These are phyloP conservation scores for Fusarium mundagurra DNA, from an alignment of 2,329 filamentous ascomycete species.

Conservation along the genomic window DNA sequence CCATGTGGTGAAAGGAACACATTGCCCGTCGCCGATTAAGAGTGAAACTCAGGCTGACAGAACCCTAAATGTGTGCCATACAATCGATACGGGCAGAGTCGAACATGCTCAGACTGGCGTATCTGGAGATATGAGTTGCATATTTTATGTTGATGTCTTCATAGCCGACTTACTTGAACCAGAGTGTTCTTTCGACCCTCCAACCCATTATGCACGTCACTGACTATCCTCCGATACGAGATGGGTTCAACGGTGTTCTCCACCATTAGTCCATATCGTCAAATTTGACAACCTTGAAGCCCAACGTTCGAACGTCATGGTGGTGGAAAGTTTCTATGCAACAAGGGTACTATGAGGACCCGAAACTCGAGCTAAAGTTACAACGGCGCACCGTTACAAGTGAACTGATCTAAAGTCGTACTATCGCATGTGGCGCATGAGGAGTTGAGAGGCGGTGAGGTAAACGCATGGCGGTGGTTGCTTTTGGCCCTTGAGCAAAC, in stretches of 20 bases:
- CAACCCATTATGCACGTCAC: conserved; percentile 20
- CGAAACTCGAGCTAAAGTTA: conserved; percentile 18
- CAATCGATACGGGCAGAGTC: not conserved
- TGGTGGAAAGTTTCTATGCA: conserved; percentile 21
- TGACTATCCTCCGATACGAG: conserved; percentile 4
- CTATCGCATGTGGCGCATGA: conserved; percentile 29
- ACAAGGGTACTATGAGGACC: conserved; percentile 13
- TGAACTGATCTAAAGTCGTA: conserved; percentile 17
- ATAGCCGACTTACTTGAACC: not conserved
- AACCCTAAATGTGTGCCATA: not conserved
- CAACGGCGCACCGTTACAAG: conserved; percentile 27
- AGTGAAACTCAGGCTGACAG: not conserved
- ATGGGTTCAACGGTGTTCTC: conserved; percentile 17
- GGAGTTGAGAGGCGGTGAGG: conserved; percentile 12
- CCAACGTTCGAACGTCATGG: conserved; percentile 17
- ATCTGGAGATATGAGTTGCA: not conserved
- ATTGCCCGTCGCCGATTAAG: not conserved
- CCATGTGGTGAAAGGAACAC: not conserved
- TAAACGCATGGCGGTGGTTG: not conserved
- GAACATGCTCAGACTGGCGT: not conserved
- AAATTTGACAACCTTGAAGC: conserved; percentile 15
- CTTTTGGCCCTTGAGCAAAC: not conserved
- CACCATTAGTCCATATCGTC: conserved; percentile 5
- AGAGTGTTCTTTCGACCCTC: not conserved
- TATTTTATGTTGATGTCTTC: not conserved